Percentiles rank a stretch among this genome's conserved stretches.
These are phyloP conservation scores for Lachnellula subtilissima DNA, from an alignment of 2,329 filamentous ascomycete species.

Conservation along the genomic window DNA sequence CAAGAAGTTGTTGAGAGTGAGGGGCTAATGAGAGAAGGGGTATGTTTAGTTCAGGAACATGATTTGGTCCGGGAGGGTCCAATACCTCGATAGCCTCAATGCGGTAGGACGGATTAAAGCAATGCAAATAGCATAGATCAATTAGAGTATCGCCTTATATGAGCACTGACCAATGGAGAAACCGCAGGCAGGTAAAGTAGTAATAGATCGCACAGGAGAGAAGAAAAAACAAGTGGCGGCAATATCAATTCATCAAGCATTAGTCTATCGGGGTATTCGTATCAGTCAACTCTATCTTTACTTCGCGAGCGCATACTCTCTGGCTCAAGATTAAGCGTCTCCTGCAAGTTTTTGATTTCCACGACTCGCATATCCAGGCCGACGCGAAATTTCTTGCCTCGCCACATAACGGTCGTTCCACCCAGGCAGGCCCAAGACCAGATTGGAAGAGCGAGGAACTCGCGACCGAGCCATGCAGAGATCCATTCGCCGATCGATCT, in stretches of 20 bases:
- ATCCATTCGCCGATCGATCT: slow-evolving; percentile 68
- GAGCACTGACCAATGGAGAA: not conserved
- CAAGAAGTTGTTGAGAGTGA: not conserved
- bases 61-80: not conserved
- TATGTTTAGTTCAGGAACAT: not conserved
- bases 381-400: slow-evolving; percentile 77
- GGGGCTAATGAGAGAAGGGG: not conserved
- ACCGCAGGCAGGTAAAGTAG: not conserved
- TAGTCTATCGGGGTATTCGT: not conserved
- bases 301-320: slow-evolving; percentile 18
- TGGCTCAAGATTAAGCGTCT: slow-evolving; percentile 6
- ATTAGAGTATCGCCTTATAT: not conserved
- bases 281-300: slow-evolving; percentile 27
- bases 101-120: not conserved
- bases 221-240: not conserved
- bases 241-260: not conserved
- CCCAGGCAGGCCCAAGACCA: slow-evolving; percentile 88
- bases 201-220: not conserved
- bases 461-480: slow-evolving; percentile 77
- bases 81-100: not conserved
- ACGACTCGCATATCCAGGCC: slow-evolving; percentile 78
- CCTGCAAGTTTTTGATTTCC: slow-evolving; percentile 34
- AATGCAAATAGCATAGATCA: not conserved
- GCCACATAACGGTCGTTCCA: slow-evolving; percentile 84
- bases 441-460: slow-evolving; percentile 77